phyloP scores from a whole-genome alignment of 2,329 filamentous ascomycete species.

The Neopestalotiopsis rosae region DNA sequence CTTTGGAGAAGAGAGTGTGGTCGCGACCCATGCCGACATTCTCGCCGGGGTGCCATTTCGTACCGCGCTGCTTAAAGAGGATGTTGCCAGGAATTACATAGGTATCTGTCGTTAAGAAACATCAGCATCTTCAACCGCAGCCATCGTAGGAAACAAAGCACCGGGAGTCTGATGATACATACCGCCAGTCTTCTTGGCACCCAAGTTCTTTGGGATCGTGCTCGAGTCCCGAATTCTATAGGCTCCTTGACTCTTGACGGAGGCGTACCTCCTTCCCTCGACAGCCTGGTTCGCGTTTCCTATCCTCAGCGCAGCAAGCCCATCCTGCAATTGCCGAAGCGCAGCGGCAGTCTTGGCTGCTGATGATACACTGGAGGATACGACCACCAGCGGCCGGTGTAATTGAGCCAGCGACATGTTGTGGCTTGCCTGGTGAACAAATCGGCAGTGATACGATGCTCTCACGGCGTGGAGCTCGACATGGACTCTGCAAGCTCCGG shows the following conservation, averaged over 20 bases:
- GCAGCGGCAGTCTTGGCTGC: conserved; percentile 22
- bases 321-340: conserved; percentile 40
- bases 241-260: conserved; percentile 69
- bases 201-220: conserved; percentile 79
- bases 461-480: conserved; percentile 19
- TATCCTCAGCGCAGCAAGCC: conserved; percentile 36
- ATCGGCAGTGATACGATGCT: conserved; percentile 10
- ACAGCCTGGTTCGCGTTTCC: conserved; percentile 43
- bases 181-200: conserved; percentile 92
- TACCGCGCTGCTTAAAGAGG: conserved; percentile 95
- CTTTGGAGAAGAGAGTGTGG: conserved; percentile 90
- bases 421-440: conserved; percentile 11
- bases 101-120: conserved; percentile 63
- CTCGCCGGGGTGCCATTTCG: conserved; percentile 92
- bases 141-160: conserved; percentile 1
- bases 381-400: conserved; percentile 47
- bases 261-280: conserved; percentile 58
- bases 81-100: conserved; percentile 97
- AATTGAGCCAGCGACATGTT: conserved; percentile 50
- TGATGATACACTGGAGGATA: conserved; percentile 33
- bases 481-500: conserved; percentile 18
- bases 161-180: conserved; percentile 37
- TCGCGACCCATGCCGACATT: conserved; percentile 95
- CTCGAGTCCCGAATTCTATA: conserved; percentile 69
- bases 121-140: conserved; percentile 1